Evolutionary conservation across 345 rosid species (phyloP).

Genomic region (Lepidium aucheri): DNA sequence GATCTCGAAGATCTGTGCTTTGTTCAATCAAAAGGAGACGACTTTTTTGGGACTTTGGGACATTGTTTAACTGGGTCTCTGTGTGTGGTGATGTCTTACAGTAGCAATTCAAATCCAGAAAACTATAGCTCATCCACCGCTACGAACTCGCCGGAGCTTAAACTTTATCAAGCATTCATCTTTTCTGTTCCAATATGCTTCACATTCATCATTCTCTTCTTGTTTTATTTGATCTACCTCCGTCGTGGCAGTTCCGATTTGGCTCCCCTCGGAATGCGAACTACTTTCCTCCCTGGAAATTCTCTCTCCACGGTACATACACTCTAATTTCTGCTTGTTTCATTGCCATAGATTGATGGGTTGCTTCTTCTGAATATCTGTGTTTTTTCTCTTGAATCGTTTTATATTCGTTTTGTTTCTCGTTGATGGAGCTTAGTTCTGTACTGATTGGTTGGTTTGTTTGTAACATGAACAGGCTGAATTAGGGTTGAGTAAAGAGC

Average conservation of each 20-base stretch:
- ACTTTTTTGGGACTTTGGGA: neutral
- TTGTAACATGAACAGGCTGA: conserved; percentile 38
- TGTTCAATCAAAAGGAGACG: neutral
- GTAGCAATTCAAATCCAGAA: conserved; percentile 18
- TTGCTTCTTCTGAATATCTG: neutral
- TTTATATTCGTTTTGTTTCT: no score
- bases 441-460: conserved; percentile 1
- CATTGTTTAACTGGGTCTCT: neutral
- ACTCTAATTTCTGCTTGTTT: neutral
- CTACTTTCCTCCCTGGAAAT: conserved; percentile 17
- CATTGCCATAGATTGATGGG: neutral
- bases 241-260: conserved; percentile 63
- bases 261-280: conserved; percentile 57
- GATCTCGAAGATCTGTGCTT: conserved; percentile 6
- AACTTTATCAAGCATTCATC: conserved; percentile 69
- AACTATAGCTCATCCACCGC: conserved; percentile 4
- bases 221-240: conserved; percentile 73
- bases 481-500: conserved; percentile 69
- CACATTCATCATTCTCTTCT: conserved; percentile 59
- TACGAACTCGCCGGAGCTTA: conserved; percentile 43
- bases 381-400: neutral
- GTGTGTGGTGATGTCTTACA: conserved; percentile 37
- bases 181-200: conserved; percentile 76
- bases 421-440: neutral
- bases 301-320: conserved; percentile 23